phyloP scores from a whole-genome alignment of 2,329 filamentous ascomycete species.

The Exophiala sideris region DNA sequence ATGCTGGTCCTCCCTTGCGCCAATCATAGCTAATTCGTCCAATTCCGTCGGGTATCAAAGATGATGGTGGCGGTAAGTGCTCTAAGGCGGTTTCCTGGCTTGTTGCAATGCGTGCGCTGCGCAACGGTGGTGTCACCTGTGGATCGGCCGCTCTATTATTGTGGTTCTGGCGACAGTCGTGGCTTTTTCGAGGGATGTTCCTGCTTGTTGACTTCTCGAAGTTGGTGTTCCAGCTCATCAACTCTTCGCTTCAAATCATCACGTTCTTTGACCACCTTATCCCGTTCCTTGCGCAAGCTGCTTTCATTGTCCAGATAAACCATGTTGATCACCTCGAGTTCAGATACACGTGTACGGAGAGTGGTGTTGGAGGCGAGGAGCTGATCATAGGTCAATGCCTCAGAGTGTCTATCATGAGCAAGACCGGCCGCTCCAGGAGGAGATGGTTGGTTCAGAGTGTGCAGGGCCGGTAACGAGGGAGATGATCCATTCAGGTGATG shows the following conservation, averaged over 20 bases:
- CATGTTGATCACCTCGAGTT: conserved; percentile 88
- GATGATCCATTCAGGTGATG: conserved; percentile 57
- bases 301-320: conserved; percentile 53
- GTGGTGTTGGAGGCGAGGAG: conserved; percentile 76
- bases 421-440: conserved; percentile 59
- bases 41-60: too few species aligned
- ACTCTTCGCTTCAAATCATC: conserved; percentile 77
- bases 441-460: conserved; percentile 54
- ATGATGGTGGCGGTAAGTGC: too few species aligned
- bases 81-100: too few species aligned
- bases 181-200: conserved; percentile 24
- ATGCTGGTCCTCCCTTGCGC: too few species aligned
- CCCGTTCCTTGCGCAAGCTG: conserved; percentile 61
- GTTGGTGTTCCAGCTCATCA: conserved; percentile 67
- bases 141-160: conserved; percentile 1
- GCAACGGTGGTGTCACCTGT: too few species aligned
- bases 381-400: conserved; percentile 70
- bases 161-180: conserved; percentile 19
- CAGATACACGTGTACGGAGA: conserved; percentile 91
- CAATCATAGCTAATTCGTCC: too few species aligned
- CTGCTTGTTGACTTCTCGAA: conserved; percentile 33
- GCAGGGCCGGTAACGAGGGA: conserved; percentile 49
- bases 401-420: conserved; percentile 60
- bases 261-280: conserved; percentile 74
- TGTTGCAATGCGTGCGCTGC: too few species aligned